phyloP scores from a whole-genome alignment of 805 yeast genomes.

The Candida easanensis region DNA sequence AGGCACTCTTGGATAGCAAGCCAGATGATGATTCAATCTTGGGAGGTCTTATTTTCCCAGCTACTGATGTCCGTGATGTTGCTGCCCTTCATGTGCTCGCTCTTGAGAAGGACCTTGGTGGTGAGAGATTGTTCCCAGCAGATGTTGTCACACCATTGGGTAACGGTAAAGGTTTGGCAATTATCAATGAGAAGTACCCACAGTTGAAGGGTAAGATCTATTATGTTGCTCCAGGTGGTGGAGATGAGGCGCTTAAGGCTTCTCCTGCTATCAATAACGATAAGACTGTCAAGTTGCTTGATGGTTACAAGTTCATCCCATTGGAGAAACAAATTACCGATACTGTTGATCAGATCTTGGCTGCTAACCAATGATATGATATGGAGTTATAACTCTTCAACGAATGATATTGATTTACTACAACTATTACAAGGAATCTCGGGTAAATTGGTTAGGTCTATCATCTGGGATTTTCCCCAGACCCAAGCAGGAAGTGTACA shows the following conservation, averaged over 20 bases:
- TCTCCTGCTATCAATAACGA: slow-evolving; percentile 11
- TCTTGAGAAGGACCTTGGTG: slow-evolving; percentile 30
- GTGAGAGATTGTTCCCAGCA: slow-evolving; percentile 28
- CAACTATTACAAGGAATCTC: too few relatives aligned
- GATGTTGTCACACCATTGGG: slow-evolving; percentile 7
- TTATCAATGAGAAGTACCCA: slow-evolving; percentile 34
- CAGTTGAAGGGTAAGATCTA: slow-evolving; percentile 41
- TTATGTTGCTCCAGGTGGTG: slow-evolving; percentile 27
- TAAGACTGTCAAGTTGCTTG: slow-evolving; percentile 27
- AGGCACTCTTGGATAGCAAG: slow-evolving; percentile 28
- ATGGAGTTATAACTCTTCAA: too few relatives aligned
- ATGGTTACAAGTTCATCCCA: slow-evolving; percentile 35
- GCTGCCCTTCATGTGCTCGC: slow-evolving; percentile 40
- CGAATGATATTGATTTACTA: too few relatives aligned
- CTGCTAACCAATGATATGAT: neutral
- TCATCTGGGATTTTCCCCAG: too few relatives aligned
- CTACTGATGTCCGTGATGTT: slow-evolving; percentile 54
- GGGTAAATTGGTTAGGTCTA: too few relatives aligned
- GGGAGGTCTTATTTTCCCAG: neutral
- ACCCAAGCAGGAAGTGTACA: too few relatives aligned
- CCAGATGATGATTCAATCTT: slow-evolving; percentile 6
- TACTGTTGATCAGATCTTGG: slow-evolving; percentile 34
- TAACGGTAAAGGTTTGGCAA: slow-evolving; percentile 10
- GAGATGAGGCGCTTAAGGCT: neutral
- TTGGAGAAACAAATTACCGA: slow-evolving; percentile 40